Percentiles rank a stretch among this genome's conserved stretches.
These are phyloP conservation scores for Coffea humblotiana DNA, from an alignment of 305 asterid genomes.

Conservation along the genomic window DNA sequence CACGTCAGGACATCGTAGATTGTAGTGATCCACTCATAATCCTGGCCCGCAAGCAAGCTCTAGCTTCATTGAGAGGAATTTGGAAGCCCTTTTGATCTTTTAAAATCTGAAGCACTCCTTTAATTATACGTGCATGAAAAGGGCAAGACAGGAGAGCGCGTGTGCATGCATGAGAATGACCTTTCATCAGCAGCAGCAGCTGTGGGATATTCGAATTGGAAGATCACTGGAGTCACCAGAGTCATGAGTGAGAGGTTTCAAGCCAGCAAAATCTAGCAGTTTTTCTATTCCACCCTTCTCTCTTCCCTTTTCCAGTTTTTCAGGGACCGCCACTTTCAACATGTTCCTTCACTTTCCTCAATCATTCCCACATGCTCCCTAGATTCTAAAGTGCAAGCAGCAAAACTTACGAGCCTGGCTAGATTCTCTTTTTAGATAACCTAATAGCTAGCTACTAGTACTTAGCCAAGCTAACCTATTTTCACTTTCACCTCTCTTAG, in stretches of 20 bases:
- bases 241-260: background rate
- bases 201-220: background rate
- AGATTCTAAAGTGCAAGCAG: constrained; percentile 22
- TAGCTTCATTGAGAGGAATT: background rate
- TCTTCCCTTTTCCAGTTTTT: background rate
- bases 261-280: background rate
- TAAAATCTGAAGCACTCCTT: background rate
- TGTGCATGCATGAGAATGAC: constrained; percentile 30
- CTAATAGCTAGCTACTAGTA: too few species aligned
- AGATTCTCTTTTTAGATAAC: background rate
- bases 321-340: constrained; percentile 32
- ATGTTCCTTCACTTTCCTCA: constrained; percentile 11
- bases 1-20: background rate
- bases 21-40: constrained; percentile 1
- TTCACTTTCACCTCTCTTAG: background rate
- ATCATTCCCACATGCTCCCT: constrained; percentile 22
- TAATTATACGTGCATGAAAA: constrained; percentile 16
- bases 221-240: background rate
- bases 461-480: background rate
- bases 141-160: constrained; percentile 25
- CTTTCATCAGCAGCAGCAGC: background rate
- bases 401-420: background rate
- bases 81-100: background rate
- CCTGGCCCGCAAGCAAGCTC: constrained; percentile 3
- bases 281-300: background rate